Conservation (phyloP, 495 filamentous ascomycete genomes). For the Aspergillus haitiensis region DNA sequence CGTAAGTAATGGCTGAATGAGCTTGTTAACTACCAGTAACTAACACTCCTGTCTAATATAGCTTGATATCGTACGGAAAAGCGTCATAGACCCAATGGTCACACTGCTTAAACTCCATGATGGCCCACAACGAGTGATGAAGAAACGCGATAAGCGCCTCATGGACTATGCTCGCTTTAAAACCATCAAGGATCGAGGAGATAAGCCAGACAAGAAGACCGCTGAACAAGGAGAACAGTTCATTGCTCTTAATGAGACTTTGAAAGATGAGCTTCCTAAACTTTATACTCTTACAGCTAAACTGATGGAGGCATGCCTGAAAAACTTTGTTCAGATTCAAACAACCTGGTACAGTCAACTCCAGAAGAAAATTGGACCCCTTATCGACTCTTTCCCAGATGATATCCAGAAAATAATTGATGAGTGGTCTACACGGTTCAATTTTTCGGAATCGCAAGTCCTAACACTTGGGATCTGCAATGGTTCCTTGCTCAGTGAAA, state of each 20-base stretch:
- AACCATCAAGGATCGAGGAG: conserved; percentile 70
- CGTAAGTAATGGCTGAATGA: conserved; percentile 55
- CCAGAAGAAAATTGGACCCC: conserved; percentile 73
- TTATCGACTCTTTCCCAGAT: conserved; percentile 70
- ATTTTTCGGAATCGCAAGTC: conserved; percentile 51
- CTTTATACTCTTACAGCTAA: conserved; percentile 77
- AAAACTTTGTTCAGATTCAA: conserved; percentile 80
- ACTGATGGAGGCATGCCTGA: conserved; percentile 74
- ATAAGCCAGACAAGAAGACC: conserved; percentile 80
- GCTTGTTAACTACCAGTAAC: background rate
- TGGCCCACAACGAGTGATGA: conserved; percentile 80
- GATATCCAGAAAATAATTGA: conserved; percentile 63
- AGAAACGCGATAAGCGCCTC: conserved; percentile 86
- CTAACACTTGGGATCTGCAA: conserved; percentile 58
- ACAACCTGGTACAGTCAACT: conserved; percentile 74
- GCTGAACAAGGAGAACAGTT: conserved; percentile 82
- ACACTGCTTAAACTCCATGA: conserved; percentile 76
- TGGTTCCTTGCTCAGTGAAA: conserved; percentile 54
- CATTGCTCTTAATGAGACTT: conserved; percentile 80
- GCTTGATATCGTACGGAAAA: conserved; percentile 73
- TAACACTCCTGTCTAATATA: conserved; percentile 31
- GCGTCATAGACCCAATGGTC: conserved; percentile 85
- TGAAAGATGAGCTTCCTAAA: conserved; percentile 89
- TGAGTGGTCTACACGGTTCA: conserved; percentile 73
- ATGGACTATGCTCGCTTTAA: conserved; percentile 85